phyloP scores from a whole-genome alignment of 2,329 filamentous ascomycete genomes.

The Aaosphaeria pasadenensis region DNA sequence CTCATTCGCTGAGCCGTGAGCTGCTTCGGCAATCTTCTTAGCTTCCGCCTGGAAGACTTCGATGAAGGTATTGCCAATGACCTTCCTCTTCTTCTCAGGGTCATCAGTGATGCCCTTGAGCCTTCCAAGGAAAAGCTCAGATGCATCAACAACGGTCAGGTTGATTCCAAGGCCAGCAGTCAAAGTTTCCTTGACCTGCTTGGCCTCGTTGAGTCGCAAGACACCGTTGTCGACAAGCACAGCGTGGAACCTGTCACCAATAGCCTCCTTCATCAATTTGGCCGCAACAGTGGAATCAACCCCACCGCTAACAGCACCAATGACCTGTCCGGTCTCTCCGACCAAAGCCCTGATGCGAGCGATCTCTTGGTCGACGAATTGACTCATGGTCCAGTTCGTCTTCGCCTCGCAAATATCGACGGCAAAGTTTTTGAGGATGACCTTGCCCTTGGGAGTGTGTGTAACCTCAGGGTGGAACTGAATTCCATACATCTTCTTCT shows the following conservation, averaged over 20 bases:
- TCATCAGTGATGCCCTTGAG: slow-evolving; percentile 71
- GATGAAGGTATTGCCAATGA: slow-evolving; percentile 81
- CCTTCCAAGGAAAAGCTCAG: slow-evolving; percentile 70
- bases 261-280: slow-evolving; percentile 81
- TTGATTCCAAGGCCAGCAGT: slow-evolving; percentile 81
- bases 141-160: slow-evolving; percentile 79
- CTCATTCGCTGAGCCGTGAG: slow-evolving; percentile 63
- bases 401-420: slow-evolving; percentile 75
- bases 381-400: slow-evolving; percentile 80
- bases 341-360: slow-evolving; percentile 76
- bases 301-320: slow-evolving; percentile 76
- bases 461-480: slow-evolving; percentile 90
- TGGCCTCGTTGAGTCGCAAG: slow-evolving; percentile 81
- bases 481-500: slow-evolving; percentile 72
- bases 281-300: slow-evolving; percentile 89
- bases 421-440: slow-evolving; percentile 78
- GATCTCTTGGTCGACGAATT: slow-evolving; percentile 81
- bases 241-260: slow-evolving; percentile 80
- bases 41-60: slow-evolving; percentile 82
- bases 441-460: slow-evolving; percentile 66
- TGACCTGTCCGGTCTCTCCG: slow-evolving; percentile 77
- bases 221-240: slow-evolving; percentile 83
- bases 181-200: slow-evolving; percentile 77
- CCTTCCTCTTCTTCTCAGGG: slow-evolving; percentile 86
- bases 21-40: slow-evolving; percentile 68